A percentile compares a stretch with the other conserved stretches of the same genome.
These are phyloP conservation scores for Talaromyces ruber DNA, from an alignment of 495 filamentous ascomycete species.

Conservation along the genomic window DNA sequence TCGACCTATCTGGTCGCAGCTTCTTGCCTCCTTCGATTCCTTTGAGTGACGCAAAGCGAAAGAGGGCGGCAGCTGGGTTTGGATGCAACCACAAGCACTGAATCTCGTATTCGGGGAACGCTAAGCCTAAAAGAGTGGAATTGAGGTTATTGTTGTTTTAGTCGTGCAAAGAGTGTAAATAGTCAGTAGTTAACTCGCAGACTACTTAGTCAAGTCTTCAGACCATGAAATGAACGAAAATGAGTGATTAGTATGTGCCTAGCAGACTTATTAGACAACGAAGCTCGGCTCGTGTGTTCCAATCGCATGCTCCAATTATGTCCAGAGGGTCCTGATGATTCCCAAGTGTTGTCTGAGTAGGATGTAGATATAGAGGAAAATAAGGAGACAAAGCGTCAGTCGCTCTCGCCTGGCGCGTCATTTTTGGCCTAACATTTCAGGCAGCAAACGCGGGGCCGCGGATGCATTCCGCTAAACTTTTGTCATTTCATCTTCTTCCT, in stretches of 20 bases:
- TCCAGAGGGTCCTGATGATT: too few species aligned
- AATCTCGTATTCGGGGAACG: not conserved
- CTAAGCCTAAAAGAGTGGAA: not conserved
- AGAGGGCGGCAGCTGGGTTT: not conserved
- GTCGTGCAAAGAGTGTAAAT: not conserved
- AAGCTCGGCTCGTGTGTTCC: too few species aligned
- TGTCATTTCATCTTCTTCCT: not conserved
- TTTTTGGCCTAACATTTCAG: not conserved
- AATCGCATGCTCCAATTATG: too few species aligned
- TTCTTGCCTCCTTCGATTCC: conserved; percentile 1
- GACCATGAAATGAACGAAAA: not conserved
- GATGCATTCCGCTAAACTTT: not conserved
- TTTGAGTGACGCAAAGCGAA: not conserved
- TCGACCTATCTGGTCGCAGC: not conserved
- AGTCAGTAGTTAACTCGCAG: not conserved
- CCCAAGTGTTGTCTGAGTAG: not conserved
- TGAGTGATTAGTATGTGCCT: not conserved
- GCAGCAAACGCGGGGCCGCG: not conserved
- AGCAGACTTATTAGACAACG: not conserved
- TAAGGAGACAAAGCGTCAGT: not conserved
- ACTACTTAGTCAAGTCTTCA: not conserved
- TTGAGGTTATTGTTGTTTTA: not conserved
- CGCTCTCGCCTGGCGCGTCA: not conserved
- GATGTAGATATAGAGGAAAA: not conserved
- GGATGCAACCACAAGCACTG: not conserved